Evolutionary conservation across 441 rosid genomes (phyloP).

Genomic region (Omphalea diandra): DNA sequence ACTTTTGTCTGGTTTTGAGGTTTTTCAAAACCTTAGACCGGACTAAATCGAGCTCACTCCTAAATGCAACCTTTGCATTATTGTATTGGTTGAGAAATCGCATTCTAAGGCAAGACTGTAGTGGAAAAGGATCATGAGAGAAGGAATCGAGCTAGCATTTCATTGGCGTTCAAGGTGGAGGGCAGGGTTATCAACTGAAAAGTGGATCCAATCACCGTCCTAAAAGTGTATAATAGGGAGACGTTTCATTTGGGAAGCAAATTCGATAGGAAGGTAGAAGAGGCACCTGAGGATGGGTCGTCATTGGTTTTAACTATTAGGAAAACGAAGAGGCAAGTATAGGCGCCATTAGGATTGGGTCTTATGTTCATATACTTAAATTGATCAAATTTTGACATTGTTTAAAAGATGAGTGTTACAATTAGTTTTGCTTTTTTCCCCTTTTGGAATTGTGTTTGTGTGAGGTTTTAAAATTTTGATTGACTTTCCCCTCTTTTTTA

Average conservation of each 20-base stretch:
- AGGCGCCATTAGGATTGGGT: constrained; percentile 22
- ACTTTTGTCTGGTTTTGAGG: too few species aligned
- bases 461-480: not conserved
- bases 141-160: constrained; percentile 28
- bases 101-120: constrained; percentile 46
- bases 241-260: not conserved
- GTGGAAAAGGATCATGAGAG: constrained; percentile 33
- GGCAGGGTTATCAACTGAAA: constrained; percentile 25
- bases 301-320: constrained; percentile 1
- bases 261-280: constrained; percentile 13
- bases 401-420: too few species aligned
- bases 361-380: constrained; percentile 12
- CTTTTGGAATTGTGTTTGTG: too few species aligned
- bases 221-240: constrained; percentile 25
- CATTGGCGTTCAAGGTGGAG: constrained; percentile 23
- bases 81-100: constrained; percentile 43
- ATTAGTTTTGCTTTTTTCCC: not conserved
- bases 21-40: too few species aligned
- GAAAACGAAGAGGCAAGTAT: constrained; percentile 9
- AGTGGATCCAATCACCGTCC: constrained; percentile 33
- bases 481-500: too few species aligned
- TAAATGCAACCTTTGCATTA: constrained; percentile 39
- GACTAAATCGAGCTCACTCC: too few species aligned
- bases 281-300: constrained; percentile 7
- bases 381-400: constrained; percentile 12